These are phyloP conservation scores for Leccinum imitatum DNA, from an alignment of 768 basidiomycete species.

Conservation along the genomic window DNA sequence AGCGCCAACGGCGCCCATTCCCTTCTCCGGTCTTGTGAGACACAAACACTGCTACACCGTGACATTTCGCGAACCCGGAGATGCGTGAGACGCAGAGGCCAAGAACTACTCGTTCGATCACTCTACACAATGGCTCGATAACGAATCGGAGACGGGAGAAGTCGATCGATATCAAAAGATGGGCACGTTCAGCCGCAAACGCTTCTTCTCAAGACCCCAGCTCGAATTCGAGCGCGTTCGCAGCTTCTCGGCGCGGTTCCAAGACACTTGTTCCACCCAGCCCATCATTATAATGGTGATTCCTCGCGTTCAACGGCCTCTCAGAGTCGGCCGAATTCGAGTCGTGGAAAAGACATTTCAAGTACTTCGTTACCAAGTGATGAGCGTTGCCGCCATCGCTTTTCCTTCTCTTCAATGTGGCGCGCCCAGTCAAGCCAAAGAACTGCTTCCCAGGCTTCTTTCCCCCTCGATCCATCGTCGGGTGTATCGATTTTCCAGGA, in stretches of 20 bases:
- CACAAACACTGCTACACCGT: slow-evolving; percentile 19
- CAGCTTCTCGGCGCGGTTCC: slow-evolving; percentile 29
- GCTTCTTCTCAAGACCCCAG: slow-evolving; percentile 19
- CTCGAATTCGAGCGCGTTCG: slow-evolving; percentile 11
- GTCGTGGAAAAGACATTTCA: slow-evolving; percentile 22
- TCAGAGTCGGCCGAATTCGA: slow-evolving; percentile 26
- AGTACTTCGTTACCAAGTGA: slow-evolving; percentile 24
- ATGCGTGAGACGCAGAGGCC: slow-evolving; percentile 30
- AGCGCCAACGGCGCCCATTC: slow-evolving; percentile 33
- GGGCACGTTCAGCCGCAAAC: slow-evolving; percentile 30
- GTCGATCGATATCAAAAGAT: slow-evolving; percentile 31
- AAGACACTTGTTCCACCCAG: slow-evolving; percentile 27
- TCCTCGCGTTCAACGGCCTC: slow-evolving; percentile 24
- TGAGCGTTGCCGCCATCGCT: slow-evolving; percentile 27
- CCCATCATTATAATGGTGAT: slow-evolving; percentile 4
- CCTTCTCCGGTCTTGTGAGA: slow-evolving; percentile 21
- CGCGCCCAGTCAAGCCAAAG: slow-evolving; percentile 21
- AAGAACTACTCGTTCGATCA: slow-evolving; percentile 19
- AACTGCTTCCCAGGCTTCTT: slow-evolving; percentile 29
- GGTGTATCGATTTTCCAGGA: slow-evolving; percentile 30
- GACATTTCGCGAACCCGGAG: slow-evolving; percentile 14
- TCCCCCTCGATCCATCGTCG: slow-evolving; percentile 34
- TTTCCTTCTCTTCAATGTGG: slow-evolving; percentile 34
- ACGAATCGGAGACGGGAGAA: slow-evolving; percentile 28
- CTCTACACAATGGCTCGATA: slow-evolving; percentile 22